phyloP scores from a whole-genome alignment of 441 rosid species.

The Corymbia citriodora region DNA sequence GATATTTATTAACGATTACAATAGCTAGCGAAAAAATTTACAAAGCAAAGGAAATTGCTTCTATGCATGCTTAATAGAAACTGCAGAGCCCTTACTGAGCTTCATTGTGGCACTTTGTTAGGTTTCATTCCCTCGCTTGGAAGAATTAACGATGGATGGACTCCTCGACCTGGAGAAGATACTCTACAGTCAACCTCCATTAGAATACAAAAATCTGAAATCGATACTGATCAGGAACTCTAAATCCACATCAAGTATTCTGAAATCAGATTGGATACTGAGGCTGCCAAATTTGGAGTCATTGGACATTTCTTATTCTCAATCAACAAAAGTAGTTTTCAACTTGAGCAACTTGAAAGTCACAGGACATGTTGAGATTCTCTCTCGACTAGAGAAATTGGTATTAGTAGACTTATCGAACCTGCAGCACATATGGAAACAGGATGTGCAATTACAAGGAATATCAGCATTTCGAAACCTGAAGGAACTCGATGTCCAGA shows the following conservation, averaged over 20 bases:
- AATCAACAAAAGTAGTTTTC: neutral
- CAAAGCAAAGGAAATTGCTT: no score
- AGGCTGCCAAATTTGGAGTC: neutral
- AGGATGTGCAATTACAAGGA: neutral
- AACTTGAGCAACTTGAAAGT: neutral
- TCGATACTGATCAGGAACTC: accelerated
- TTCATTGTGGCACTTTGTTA: neutral
- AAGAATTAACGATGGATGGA: neutral
- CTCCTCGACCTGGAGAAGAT: neutral
- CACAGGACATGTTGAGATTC: neutral
- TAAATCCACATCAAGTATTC: neutral
- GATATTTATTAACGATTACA: no score
- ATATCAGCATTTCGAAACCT: neutral
- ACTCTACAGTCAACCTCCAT: neutral
- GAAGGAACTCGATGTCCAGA: accelerated
- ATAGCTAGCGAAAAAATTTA: no score
- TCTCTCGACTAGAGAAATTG: accelerated
- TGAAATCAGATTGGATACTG: neutral
- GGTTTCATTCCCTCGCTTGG: neutral
- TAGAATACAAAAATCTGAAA: neutral
- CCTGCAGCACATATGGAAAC: neutral
- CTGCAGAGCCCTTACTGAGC: neutral
- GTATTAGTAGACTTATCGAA: accelerated
- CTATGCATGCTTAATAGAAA: no score
- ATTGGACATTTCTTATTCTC: accelerated